Evolutionary conservation across 2,329 filamentous ascomycete species (phyloP).

Genomic region (Zasmidium citrigriseum): DNA sequence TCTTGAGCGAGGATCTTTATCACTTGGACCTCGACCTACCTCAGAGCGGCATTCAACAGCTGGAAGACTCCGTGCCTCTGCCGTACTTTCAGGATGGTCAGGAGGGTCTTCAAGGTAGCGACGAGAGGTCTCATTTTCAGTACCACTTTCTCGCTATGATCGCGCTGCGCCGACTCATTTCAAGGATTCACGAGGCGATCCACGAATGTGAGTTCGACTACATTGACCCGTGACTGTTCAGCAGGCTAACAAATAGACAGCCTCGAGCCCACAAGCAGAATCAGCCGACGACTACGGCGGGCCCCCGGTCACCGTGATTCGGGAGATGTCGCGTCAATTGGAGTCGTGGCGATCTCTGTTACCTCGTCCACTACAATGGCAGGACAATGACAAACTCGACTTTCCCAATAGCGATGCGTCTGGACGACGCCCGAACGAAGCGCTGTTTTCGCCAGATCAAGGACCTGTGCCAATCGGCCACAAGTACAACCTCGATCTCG

Average conservation of each 20-base stretch:
- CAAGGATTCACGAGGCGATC: conserved; percentile 55
- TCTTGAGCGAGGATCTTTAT: conserved; percentile 51
- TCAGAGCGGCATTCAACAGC: conserved; percentile 54
- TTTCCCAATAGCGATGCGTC: conserved; percentile 38
- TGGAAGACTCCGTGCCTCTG: conserved; percentile 57
- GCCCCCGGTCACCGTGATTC: conserved; percentile 47
- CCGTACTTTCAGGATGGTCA: conserved; percentile 54
- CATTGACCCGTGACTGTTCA: not conserved
- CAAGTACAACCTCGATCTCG: conserved; percentile 57
- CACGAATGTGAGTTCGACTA: conserved; percentile 50
- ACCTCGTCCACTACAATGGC: conserved; percentile 58
- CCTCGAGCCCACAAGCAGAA: conserved; percentile 30
- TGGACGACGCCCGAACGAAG: conserved; percentile 28
- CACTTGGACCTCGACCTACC: conserved; percentile 62
- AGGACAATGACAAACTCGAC: conserved; percentile 52
- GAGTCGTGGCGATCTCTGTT: conserved; percentile 61
- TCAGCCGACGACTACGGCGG: conserved; percentile 38
- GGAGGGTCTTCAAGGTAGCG: conserved; percentile 38
- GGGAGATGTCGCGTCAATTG: conserved; percentile 56
- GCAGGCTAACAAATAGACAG: conserved; percentile 11
- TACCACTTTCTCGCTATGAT: conserved; percentile 64
- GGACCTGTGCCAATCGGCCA: conserved; percentile 48
- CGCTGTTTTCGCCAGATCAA: conserved; percentile 52
- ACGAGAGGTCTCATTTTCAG: conserved; percentile 57
- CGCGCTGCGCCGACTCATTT: conserved; percentile 55